phyloP scores from a whole-genome alignment of 73 alveolate species.

The Durusdinium trenchii region DNA sequence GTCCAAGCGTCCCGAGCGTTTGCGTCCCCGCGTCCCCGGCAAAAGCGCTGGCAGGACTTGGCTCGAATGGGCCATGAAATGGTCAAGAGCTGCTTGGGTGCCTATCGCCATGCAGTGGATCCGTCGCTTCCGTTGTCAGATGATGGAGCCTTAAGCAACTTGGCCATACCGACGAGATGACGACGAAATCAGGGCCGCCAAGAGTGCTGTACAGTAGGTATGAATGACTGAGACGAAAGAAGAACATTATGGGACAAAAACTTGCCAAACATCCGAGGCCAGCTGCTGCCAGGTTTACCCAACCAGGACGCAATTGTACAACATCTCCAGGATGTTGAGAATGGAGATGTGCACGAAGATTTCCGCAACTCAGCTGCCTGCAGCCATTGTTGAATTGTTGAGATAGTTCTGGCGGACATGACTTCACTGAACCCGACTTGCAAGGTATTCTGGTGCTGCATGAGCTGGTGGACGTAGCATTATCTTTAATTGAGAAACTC shows the following conservation, averaged over 20 bases:
- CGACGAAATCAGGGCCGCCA: no score
- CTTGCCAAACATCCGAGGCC: neutral
- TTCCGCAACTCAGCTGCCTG: neutral
- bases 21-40: no score
- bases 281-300: constrained; percentile 40
- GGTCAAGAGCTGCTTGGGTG: constrained; percentile 82
- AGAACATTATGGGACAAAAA: no score
- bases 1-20: no score
- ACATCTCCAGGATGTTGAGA: constrained; percentile 41
- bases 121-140: constrained; percentile 52
- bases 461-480: constrained; percentile 66
- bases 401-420: no score
- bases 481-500: constrained; percentile 31
- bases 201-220: no score
- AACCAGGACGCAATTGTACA: neutral
- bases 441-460: constrained; percentile 63
- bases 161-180: neutral
- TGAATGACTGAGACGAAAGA: no score
- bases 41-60: constrained; percentile 35
- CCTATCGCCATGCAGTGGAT: constrained; percentile 71
- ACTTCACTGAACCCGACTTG: no score
- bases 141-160: constrained; percentile 35
- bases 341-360: constrained; percentile 73
- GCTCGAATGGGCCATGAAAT: constrained; percentile 77
- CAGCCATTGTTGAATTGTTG: no score